Evolutionary conservation across 192 early-diverging fungal species (phyloP).

Genomic region (Coemansia sp.): DNA sequence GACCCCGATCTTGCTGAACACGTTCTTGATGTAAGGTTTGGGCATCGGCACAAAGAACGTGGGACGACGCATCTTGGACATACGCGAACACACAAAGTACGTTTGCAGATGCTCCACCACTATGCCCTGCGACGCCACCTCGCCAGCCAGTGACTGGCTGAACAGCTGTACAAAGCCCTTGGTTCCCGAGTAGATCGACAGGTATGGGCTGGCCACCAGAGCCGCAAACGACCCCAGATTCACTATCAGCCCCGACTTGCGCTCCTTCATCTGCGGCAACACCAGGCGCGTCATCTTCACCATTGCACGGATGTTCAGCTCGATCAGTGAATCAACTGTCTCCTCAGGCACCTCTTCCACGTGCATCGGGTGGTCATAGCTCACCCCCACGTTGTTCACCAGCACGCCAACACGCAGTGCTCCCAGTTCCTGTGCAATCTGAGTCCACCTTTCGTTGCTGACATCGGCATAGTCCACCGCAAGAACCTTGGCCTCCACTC

Average conservation of each 20-base stretch:
- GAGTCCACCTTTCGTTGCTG: conserved; percentile 61
- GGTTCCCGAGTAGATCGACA: conserved; percentile 89
- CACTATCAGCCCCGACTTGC: conserved; percentile 80
- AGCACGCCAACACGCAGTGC: conserved; percentile 57
- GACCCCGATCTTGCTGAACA: conserved; percentile 70
- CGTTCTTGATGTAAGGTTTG: conserved; percentile 71
- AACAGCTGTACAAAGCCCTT: conserved; percentile 91
- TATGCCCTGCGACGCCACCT: conserved; percentile 68
- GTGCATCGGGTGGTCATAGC: conserved; percentile 86
- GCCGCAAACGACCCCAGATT: conserved; percentile 93
- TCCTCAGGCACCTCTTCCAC: conserved; percentile 74
- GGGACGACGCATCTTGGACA: conserved; percentile 91
- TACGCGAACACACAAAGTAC: conserved; percentile 93
- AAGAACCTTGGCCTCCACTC: conserved; percentile 63
- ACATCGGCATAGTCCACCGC: conserved; percentile 78
- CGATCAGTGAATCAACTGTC: conserved; percentile 70
- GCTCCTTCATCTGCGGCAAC: conserved; percentile 77
- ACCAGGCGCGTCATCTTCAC: conserved; percentile 79
- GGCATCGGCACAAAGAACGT: conserved; percentile 78
- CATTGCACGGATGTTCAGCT: conserved; percentile 84
- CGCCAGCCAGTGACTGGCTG: conserved; percentile 85
- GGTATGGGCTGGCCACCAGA: conserved; percentile 75
- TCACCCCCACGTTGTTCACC: conserved; percentile 94
- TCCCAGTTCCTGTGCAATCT: conserved; percentile 60
- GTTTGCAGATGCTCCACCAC: conserved; percentile 91